These are phyloP conservation scores for Aspergillus jensenii DNA, from an alignment of 2,329 filamentous ascomycete genomes.

Conservation along the genomic window DNA sequence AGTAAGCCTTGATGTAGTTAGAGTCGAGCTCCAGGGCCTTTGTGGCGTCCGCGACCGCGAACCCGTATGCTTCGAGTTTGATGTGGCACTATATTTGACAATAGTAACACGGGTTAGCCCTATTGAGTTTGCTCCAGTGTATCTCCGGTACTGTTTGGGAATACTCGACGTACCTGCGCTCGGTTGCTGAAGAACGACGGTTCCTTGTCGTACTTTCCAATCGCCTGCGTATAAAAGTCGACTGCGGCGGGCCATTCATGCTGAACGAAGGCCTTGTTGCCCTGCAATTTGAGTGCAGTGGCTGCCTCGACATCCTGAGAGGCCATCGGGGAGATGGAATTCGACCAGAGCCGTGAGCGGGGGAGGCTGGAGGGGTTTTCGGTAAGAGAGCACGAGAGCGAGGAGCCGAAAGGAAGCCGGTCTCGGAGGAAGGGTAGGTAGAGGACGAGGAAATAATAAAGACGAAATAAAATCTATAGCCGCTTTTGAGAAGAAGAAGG, in stretches of 20 bases:
- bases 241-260: conserved; percentile 85
- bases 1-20: conserved; percentile 91
- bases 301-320: conserved; percentile 63
- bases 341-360: background rate
- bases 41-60: conserved; percentile 84
- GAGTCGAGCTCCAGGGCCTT: conserved; percentile 89
- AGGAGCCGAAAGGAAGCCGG: background rate
- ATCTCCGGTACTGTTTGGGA: background rate
- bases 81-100: conserved; percentile 71
- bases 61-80: conserved; percentile 92
- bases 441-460: background rate
- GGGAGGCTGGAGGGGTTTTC: conserved; percentile 22
- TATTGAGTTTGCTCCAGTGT: background rate
- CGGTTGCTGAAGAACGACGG: conserved; percentile 92
- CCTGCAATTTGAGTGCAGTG: conserved; percentile 82
- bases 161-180: conserved; percentile 69
- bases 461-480: background rate
- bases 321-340: conserved; percentile 32
- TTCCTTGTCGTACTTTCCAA: conserved; percentile 77
- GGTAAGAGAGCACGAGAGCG: conserved; percentile 15
- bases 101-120: conserved; percentile 14
- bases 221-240: conserved; percentile 82
- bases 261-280: conserved; percentile 86
- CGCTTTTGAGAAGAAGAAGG: background rate
- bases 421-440: background rate